Base-by-base conservation (phyloP, 768 basidiomycete species). In the Lepiota brunneoincarnata region DNA sequence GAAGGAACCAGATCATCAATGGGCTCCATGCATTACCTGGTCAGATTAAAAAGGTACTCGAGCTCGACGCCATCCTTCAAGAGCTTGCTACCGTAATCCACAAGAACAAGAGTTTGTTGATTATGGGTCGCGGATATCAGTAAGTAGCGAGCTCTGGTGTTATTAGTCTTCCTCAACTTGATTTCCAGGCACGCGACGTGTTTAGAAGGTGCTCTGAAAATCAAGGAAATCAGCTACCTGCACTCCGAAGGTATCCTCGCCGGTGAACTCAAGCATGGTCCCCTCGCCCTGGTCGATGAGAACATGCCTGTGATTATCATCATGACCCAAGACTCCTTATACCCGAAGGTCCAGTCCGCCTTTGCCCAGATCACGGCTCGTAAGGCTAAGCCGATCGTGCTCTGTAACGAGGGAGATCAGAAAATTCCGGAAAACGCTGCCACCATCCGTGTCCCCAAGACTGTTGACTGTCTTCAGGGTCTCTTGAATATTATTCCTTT, bases 111-210 rank as follows among this genome's bases (percentile, higher is more conserved):
- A 91, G 89, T 69, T 74, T 98, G 63, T 75, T 99, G 62, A 80
- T 99, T 64, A 98, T 99, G 95, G 97, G 97, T 52, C 79, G 97
- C 68, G 97, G 97, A 40, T 98, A 96, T 71, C 97, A 99, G 87
- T 91, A 49, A 61, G 87, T 75, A 15, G 44, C 45, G 24, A 58
- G 51, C 61, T 39, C 51, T 56, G 2, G 23, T 51, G 37, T 14
- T 17, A 10, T 26, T 23, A 24, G 5, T 34, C 11, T 6, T 55
- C 4, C 35, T 41, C 49, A 17, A 54, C 58, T 23, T 53, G 1
- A 34, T 41, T 11, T 36, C 40, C 34, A 87, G 86, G 69, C 84
- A 96, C 61, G 97, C 97, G 6, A 99, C 97, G 6, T 98, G 96
- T 72, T 79, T 99, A 43, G 97, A 99, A 70, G 97, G 95, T 53